These are phyloP conservation scores for Nicotiana rustica DNA, from an alignment of 305 asterid genomes.

Conservation along the genomic window DNA sequence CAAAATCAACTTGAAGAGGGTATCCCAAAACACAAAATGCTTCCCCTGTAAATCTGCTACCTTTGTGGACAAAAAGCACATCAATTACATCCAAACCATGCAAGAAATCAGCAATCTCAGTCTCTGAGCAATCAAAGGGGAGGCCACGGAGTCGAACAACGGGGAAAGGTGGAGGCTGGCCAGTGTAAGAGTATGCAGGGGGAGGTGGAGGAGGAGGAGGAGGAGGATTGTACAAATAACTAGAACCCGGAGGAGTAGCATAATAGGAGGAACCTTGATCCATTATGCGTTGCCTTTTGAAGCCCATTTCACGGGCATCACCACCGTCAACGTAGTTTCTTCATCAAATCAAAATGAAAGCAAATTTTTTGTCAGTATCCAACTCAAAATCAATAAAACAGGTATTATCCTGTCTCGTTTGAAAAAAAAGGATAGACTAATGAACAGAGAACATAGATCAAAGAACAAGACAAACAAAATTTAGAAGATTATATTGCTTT, in stretches of 20 bases:
- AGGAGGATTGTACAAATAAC: slow-evolving; percentile 75
- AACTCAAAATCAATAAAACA: slow-evolving; percentile 27
- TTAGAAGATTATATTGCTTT: not conserved
- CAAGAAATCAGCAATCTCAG: slow-evolving; percentile 81
- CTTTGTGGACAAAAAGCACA: slow-evolving; percentile 75
- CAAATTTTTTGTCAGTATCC: not conserved
- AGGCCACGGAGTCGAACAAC: slow-evolving; percentile 97
- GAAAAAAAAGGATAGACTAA: not conserved
- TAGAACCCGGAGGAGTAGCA: slow-evolving; percentile 61
- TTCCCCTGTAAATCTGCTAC: slow-evolving; percentile 83
- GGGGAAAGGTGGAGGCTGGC: slow-evolving; percentile 84
- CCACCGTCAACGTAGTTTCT: slow-evolving; percentile 71
- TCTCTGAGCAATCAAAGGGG: slow-evolving; percentile 84
- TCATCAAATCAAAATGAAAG: slow-evolving; percentile 33
- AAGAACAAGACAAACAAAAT: slow-evolving; percentile 22
- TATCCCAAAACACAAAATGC: slow-evolving; percentile 82
- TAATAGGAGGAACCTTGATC: slow-evolving; percentile 77
- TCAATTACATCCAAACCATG: slow-evolving; percentile 83
- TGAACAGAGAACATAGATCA: not conserved
- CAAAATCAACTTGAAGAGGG: slow-evolving; percentile 87
- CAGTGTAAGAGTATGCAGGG: slow-evolving; percentile 61
- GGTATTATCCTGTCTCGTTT: not conserved
- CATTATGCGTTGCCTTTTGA: slow-evolving; percentile 87
- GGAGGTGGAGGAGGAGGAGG: slow-evolving; percentile 70
- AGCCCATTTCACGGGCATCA: slow-evolving; percentile 85